Evolutionary conservation across 2,329 filamentous ascomycete species (phyloP), one percentile per base, ranked within the genome.

Genomic region (Fusarium sp.): DNA sequence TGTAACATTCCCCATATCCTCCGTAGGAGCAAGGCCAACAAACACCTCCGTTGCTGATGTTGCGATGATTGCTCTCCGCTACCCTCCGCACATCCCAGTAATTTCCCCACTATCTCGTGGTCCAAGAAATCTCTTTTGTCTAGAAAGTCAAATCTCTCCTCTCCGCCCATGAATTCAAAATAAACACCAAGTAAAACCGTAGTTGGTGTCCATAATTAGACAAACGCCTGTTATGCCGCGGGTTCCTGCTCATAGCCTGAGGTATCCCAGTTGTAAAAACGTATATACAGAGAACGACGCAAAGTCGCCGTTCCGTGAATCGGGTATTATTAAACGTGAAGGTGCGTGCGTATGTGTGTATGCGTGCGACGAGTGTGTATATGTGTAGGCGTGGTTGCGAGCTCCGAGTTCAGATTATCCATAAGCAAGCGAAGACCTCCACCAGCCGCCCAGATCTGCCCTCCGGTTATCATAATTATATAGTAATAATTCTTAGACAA

Each of bases 151-250:
- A 66, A 50, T 40, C 33, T 75, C 71, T 57, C 60, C 60, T 60
- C 49, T 63, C 69, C 67, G 33, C 62, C 60, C 61, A 46, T 41
- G 38, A 68, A 67, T 57, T 59, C 61, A 44, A 60, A 66, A 32
- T 50, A 46, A 54, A 72, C 62, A 74, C 71, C 71, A 50, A 66
- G 49, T 60, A 49, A 64, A 56, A 58, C 44, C 45, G 27, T 68
- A 46, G 46, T 53, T 53, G 52, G 20, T 55, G 48, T 38, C 35
- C 63, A 49, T 52, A 64, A 66, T n/a, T 45, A 58, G 64, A 63
- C 64, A 60, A 78, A 78, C 76, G 77, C 77, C 76, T 72, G 69
- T 60, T 73, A 78, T 78, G 77, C 75, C 75, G 62, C 56, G 64
- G 62, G 69, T 60, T 71, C 67, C 64, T 71, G 63, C 73, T 60